Evolutionary conservation across 2,329 filamentous ascomycete genomes (phyloP), one percentile per base, ranked within the genome.

Genomic region (Colletotrichum cordylinicola): DNA sequence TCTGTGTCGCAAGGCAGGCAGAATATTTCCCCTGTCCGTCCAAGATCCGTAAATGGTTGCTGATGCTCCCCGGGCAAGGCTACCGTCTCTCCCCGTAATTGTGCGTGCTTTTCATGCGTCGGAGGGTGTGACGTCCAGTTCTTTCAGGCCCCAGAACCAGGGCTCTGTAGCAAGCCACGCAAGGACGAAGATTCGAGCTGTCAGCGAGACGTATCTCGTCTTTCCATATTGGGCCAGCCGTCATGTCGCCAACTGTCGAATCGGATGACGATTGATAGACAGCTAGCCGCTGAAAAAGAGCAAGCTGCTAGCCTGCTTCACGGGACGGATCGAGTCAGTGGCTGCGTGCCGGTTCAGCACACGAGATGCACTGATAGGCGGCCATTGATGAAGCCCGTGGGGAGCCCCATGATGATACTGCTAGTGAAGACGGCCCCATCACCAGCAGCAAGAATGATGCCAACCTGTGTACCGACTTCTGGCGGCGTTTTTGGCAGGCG

Each of bases 241-340:
- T 62, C 27, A 29, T 60, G 39, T 58, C 56, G 39, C 27, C 64
- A 68, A 65, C 64, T 27, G 43, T 62, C 70, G 56, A 61, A 75
- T 75, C 70, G 58, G 48, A 60, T 55, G 33, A 73, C 52, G 58
- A 37, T 39, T 48, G 33, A 7, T 31, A 67, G 65, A 65, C 15
- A 48, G 15, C 66, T 74, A 74, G 58, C 64, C 74, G 70, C 74
- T 58, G 29, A 37, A 39, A 15, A 35, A 29, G 37, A 39, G 24
- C 56, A 55, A 67, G 55, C 43, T 64, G 64, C 56, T 37, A 65
- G 62, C 58, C 74, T 65, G 62, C 35, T 43, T 58, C 60, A 33
- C 74, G 70, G 70, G 65, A 73, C 64, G 58, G 64, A 39, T 73
- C 58, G 70, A 74, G 37, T 74, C 18, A 76, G 27, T 68, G 64